These are phyloP conservation scores for Erythrobasidium hasegawianum DNA, from an alignment of 1,284 basidiomycete species.

Conservation along the genomic window DNA sequence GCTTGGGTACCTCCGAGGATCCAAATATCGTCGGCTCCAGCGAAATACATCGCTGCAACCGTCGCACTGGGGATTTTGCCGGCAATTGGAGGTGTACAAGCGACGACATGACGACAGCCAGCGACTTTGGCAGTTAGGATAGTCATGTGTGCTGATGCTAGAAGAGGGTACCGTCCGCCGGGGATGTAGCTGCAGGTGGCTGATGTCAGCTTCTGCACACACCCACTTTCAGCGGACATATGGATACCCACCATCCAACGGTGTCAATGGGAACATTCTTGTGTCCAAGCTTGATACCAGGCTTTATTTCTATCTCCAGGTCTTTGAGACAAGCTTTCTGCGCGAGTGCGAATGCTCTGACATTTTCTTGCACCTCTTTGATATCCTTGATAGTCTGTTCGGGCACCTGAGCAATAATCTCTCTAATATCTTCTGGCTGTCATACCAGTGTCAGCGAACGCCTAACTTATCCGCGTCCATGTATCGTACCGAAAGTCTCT, in stretches of 20 bases:
- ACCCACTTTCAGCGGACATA: conserved; percentile 39
- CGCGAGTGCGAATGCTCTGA: conserved; percentile 38
- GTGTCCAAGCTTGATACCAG: conserved; percentile 41
- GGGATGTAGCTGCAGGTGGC: no score
- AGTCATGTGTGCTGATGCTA: no score
- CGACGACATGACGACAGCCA: no score
- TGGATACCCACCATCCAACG: conserved; percentile 36
- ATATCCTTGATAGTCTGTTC: conserved; percentile 41
- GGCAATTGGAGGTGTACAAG: no score
- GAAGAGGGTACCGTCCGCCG: no score
- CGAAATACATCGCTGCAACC: no score
- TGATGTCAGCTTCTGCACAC: conserved; percentile 37
- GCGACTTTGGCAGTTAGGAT: no score
- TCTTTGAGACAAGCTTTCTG: conserved; percentile 39
- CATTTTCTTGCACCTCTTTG: conserved; percentile 41
- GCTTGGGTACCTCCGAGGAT: conserved; percentile 51
- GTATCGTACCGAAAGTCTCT: conserved; percentile 4
- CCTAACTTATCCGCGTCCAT: neutral
- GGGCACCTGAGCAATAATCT: conserved; percentile 38
- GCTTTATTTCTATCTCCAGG: conserved; percentile 41
- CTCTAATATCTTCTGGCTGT: conserved; percentile 31
- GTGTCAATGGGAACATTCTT: conserved; percentile 35
- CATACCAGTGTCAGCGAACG: neutral
- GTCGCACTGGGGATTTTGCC: no score
- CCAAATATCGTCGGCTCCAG: no score